A percentile compares a stretch with the other conserved stretches of the same genome.
These are phyloP conservation scores for Lineolata rhizophorae DNA, from an alignment of 495 filamentous ascomycete species.

Conservation along the genomic window DNA sequence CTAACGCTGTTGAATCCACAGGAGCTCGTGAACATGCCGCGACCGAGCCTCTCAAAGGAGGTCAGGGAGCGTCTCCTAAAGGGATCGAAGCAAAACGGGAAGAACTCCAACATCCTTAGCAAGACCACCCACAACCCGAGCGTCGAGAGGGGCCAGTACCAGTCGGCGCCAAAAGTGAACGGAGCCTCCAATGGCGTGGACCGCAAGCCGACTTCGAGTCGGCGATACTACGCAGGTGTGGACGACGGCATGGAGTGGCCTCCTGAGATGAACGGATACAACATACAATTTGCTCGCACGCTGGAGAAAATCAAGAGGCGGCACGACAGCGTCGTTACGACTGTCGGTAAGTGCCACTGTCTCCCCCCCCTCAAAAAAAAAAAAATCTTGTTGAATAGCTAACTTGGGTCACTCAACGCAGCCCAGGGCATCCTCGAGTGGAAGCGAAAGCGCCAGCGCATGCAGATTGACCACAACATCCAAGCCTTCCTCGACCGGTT, in stretches of 20 bases:
- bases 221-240: slow-evolving; percentile 78
- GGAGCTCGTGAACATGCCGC: slow-evolving; percentile 76
- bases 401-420: no score
- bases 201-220: slow-evolving; percentile 25
- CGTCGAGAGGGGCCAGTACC: slow-evolving; percentile 69
- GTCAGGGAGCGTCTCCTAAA: slow-evolving; percentile 57
- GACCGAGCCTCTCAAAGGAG: slow-evolving; percentile 54
- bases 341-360: slow-evolving; percentile 21
- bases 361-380: not conserved
- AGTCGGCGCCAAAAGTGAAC: slow-evolving; percentile 35
- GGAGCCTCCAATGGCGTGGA: slow-evolving; percentile 27
- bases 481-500: slow-evolving; percentile 95
- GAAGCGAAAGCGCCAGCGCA: slow-evolving; percentile 84
- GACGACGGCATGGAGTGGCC: slow-evolving; percentile 85
- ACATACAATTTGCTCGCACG: slow-evolving; percentile 65
- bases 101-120: slow-evolving; percentile 41
- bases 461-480: slow-evolving; percentile 95
- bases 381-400: not conserved
- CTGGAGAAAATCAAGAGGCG: slow-evolving; percentile 83
- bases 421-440: slow-evolving; percentile 95
- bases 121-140: slow-evolving; percentile 80
- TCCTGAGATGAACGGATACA: slow-evolving; percentile 84
- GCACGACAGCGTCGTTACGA: slow-evolving; percentile 93
- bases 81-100: slow-evolving; percentile 39
- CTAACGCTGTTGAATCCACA: no score